Evolutionary conservation across 1,284 basidiomycete genomes (phyloP), one percentile per base, ranked within the genome.

Genomic region (Tilletia walkeri): DNA sequence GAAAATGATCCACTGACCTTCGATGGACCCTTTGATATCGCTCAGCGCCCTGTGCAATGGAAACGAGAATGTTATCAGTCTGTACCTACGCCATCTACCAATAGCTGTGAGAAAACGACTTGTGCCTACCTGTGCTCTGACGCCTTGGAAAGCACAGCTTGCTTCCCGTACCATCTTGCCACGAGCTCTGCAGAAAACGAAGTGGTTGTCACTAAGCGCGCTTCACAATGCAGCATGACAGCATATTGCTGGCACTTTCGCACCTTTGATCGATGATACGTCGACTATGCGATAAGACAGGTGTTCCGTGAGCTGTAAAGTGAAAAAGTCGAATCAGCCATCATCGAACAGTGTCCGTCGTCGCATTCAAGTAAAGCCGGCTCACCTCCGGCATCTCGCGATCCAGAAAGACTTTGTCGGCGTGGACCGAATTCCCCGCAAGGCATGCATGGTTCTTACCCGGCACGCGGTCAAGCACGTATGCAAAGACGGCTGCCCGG

Each of bases 381-480:
- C 70, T 6, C 16, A 89, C 80, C 18, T 89, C 88, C 3, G 92
- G 91, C 90, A 93, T 92, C 72, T 91, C 88, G 77, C 88, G 88
- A 1, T 85, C 85, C 14, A 94, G 85, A 79, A 94, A 94, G 1
- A 85, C 83, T 70, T 88, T 86, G 82, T 94, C 92, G 1, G 88
- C 88, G 77, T 94, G 91, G 1, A 94, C 90, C 5, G 91, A 90
- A 81, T 87, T 93, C 2, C 92, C 92, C 0, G 92, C 91, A 14
- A 94, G 87, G 10, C 92, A 87, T 3, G 88, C 92, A 1, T 85
- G 84, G 50, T 87, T 81, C 59, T 76, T 77, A 16, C 82, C 79
- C 1, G 86, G 86, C 14, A 87, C 79, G 76, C 86, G 85, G 54
- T 84, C 84, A 66, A 84, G 77, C 56, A 87, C 82, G 76, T 87